Conservation (phyloP, 2,329 filamentous ascomycete species). For the Stachybotrys chartarum region DNA sequence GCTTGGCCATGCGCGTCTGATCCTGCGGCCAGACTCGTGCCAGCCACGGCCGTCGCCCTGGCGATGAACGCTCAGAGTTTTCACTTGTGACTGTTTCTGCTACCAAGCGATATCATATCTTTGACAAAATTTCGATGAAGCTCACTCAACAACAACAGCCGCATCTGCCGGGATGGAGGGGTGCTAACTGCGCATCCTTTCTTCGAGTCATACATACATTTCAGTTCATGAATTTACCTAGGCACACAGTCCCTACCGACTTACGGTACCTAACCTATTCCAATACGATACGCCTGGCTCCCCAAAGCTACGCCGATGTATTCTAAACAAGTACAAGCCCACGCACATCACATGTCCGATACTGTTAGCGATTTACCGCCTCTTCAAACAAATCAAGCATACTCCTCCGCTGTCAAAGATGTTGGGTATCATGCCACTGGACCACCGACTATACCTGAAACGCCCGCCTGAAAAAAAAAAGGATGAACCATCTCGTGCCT, state of each 20-base stretch:
- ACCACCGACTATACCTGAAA: conserved; percentile 15
- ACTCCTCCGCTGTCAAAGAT: conserved; percentile 18
- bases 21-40: too few species aligned
- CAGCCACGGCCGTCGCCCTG: too few species aligned
- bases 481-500: conserved; percentile 13
- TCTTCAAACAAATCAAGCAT: conserved; percentile 13
- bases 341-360: background rate
- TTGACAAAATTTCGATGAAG: too few species aligned
- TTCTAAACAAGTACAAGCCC: background rate
- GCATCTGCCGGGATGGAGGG: too few species aligned
- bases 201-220: too few species aligned
- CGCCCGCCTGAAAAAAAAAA: conserved; percentile 17
- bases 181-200: too few species aligned
- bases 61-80: too few species aligned
- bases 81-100: too few species aligned
- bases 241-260: background rate
- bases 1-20: too few species aligned
- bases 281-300: background rate
- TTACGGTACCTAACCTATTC: background rate
- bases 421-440: conserved; percentile 24
- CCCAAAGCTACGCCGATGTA: background rate
- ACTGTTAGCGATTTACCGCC: background rate
- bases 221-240: background rate
- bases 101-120: too few species aligned
- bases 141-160: too few species aligned